Base-by-base conservation (phyloP, 1,139 yeast species). In the Kurtzmaniella natalensis region DNA sequence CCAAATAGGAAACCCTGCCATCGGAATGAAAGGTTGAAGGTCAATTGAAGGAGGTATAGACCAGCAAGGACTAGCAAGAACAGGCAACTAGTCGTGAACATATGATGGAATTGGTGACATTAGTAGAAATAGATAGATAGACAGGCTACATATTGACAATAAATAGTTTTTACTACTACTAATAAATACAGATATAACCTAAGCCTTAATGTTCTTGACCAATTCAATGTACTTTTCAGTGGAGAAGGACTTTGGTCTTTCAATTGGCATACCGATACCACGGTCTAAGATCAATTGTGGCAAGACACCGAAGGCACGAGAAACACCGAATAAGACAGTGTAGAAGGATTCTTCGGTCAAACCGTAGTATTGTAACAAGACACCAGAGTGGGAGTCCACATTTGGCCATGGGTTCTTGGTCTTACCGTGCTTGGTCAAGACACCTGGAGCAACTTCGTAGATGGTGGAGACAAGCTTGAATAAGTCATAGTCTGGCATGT, bases 381-480 rank as follows among this genome's bases (percentile, higher is more conserved):
- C 95, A 72, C 97, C 97, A 36, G 96, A 88, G 70, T 87, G 95
- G 40, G 96, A 86, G 70, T 89, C 97, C 53, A 89, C 97, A 66
- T 89, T 89, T 67, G 97, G 97, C 92, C 92, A 88, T 70, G 96
- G 96, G 79, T 88, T 89, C 80, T 87, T 86, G 59, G 96, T 88
- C 79, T 89, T 89, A 67, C 97, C 97, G 68, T 89, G 97, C 73
- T 87, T 78, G 59, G 94, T 83, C 61, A 89, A 77, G 43, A 89
- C 97, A 53, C 78, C 83, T 61, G 97, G 97, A 45, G 96, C 97
- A 57, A 89, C 92, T 63, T 88, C 89, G 67, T 88, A 87, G 51
- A 88, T 83, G 68, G 82, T 78, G 39, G 94, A 81, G 41, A 88
- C 97, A 53, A 88, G 78, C 70, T 83, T 80, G 79, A 87, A 88